These are phyloP conservation scores for Pyricularia sp. DNA, from an alignment of 2,329 filamentous ascomycete species.

Conservation along the genomic window DNA sequence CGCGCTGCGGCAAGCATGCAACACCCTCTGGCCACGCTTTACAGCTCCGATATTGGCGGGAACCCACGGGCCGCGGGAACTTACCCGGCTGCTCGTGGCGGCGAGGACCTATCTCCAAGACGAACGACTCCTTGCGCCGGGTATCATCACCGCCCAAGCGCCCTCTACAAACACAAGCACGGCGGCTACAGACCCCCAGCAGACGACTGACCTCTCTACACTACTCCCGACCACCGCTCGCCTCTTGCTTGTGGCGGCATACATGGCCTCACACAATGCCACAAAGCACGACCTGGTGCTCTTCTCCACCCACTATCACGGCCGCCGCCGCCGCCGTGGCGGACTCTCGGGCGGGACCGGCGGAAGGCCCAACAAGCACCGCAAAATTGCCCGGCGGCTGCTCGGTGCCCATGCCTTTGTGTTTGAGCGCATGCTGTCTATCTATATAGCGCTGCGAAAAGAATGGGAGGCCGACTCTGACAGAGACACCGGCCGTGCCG, in stretches of 20 bases:
- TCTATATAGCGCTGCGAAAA: conserved; percentile 57
- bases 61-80: conserved; percentile 69
- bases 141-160: conserved; percentile 32
- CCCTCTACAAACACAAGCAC: neutral
- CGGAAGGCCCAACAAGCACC: conserved; percentile 38
- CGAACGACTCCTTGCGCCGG: conserved; percentile 59
- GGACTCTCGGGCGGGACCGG: conserved; percentile 20
- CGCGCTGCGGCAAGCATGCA: conserved; percentile 59
- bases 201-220: conserved; percentile 35
- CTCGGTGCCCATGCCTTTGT: conserved; percentile 70
- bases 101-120: conserved; percentile 62
- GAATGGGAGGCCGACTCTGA: conserved; percentile 36
- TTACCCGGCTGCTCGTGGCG: conserved; percentile 70
- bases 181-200: neutral
- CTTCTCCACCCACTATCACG: conserved; percentile 63
- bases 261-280: conserved; percentile 74
- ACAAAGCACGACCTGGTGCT: conserved; percentile 62
- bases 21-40: conserved; percentile 78
- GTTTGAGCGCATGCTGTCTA: conserved; percentile 69
- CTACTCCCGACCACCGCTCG: conserved; percentile 65
- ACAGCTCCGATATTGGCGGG: conserved; percentile 66
- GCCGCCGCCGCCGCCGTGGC: conserved; percentile 40
- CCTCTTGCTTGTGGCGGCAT: conserved; percentile 65
- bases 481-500: conserved; percentile 12
- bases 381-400: conserved; percentile 68